phyloP scores from a whole-genome alignment of 495 filamentous ascomycete species.

The Neurospora hispaniola region DNA sequence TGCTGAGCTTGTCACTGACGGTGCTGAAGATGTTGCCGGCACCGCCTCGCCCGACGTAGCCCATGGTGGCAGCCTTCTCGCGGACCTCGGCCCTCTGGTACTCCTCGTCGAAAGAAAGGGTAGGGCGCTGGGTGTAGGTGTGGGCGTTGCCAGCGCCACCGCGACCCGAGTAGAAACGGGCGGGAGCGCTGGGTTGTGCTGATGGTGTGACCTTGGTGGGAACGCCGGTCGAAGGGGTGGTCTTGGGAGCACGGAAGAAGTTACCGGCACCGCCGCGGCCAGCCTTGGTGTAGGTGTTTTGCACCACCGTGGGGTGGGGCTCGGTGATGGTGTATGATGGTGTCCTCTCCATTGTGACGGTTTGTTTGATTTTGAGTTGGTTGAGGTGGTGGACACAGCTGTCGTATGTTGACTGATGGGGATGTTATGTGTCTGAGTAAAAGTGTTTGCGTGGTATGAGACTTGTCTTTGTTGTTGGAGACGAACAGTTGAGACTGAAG shows the following conservation, averaged over 20 bases:
- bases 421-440: not conserved
- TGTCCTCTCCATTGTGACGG: conserved; percentile 18
- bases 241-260: conserved; percentile 58
- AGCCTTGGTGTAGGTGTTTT: conserved; percentile 55
- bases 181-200: conserved; percentile 25
- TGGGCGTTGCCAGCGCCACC: conserved; percentile 88
- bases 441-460: not conserved
- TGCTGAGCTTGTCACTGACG: conserved; percentile 7
- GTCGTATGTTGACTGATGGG: not conserved
- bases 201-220: conserved; percentile 16
- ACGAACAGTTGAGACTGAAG: not conserved
- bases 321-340: conserved; percentile 60
- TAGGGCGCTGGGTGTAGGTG: conserved; percentile 49
- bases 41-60: conserved; percentile 79
- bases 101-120: conserved; percentile 91
- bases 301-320: conserved; percentile 63
- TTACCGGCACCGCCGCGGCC: conserved; percentile 89
- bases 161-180: conserved; percentile 64
- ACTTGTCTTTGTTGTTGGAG: not conserved
- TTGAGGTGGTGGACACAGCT: conserved; percentile 1
- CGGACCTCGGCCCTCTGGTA: conserved; percentile 52
- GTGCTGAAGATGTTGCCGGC: conserved; percentile 61
- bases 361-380: too few relatives aligned
- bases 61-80: conserved; percentile 45
- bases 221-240: conserved; percentile 36